A percentile compares a stretch with the other conserved stretches of the same genome.
phyloP scores from a whole-genome alignment of 2,329 filamentous ascomycete species.

The Fusarium aywerte region DNA sequence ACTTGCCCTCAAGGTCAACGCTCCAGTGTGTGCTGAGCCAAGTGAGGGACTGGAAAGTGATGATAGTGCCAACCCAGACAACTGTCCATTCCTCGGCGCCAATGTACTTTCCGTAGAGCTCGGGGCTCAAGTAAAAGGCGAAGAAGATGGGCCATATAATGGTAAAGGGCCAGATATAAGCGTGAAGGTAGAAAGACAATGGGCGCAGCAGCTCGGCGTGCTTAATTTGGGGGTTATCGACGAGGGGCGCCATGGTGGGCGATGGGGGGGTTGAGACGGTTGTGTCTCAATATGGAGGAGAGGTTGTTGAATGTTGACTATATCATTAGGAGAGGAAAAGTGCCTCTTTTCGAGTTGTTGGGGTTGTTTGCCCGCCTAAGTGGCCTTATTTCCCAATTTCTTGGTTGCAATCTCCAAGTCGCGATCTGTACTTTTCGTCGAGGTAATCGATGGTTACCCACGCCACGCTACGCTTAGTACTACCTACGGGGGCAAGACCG shows the following conservation, averaged over 20 bases:
- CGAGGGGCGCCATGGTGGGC: constrained; percentile 76
- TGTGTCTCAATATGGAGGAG: constrained; percentile 18
- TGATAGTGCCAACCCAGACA: constrained; percentile 88
- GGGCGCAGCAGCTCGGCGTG: constrained; percentile 89
- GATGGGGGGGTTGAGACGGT: constrained; percentile 23
- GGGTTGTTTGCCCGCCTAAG: constrained; percentile 21
- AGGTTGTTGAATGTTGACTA: neutral
- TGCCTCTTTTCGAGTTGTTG: constrained; percentile 9
- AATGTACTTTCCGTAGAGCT: constrained; percentile 91
- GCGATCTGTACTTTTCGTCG: constrained; percentile 48
- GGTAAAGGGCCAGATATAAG: constrained; percentile 93
- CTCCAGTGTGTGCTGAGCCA: constrained; percentile 99
- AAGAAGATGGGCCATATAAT: constrained; percentile 94
- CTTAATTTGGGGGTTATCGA: constrained; percentile 91
- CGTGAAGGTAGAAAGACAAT: constrained; percentile 80
- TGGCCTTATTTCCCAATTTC: constrained; percentile 33
- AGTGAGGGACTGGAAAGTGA: constrained; percentile 85
- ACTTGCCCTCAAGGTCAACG: constrained; percentile 82
- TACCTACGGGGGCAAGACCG: constrained; percentile 15
- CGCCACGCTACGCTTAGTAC: constrained; percentile 24
- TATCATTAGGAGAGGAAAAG: constrained; percentile 5
- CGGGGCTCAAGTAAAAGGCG: constrained; percentile 82
- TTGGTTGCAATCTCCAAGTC: constrained; percentile 39
- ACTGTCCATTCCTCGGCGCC: constrained; percentile 98
- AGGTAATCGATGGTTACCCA: constrained; percentile 32